A percentile compares a stretch with the other conserved stretches of the same genome.
Evolutionary conservation across 495 filamentous ascomycete genomes (phyloP).

Genomic region (Xylaria grammica): DNA sequence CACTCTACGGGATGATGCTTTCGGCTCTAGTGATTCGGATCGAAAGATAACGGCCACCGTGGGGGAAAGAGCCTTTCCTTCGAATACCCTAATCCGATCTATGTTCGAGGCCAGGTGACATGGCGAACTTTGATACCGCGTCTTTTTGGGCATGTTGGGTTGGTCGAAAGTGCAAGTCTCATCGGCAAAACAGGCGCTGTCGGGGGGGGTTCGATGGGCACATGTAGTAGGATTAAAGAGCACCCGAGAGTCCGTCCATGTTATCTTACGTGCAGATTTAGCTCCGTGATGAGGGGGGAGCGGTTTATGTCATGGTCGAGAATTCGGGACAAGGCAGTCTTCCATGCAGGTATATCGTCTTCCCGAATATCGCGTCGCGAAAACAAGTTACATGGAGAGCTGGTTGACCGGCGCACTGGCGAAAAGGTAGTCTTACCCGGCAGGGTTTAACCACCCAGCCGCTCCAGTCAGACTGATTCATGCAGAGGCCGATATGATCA

Average conservation of each 20-base stretch:
- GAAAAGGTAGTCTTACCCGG: background rate
- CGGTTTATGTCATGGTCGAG: slow-evolving; percentile 17
- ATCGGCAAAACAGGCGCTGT: background rate
- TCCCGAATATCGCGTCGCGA: slow-evolving; percentile 16
- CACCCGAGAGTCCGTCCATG: background rate
- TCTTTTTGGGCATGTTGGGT: too few species aligned
- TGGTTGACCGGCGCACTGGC: background rate
- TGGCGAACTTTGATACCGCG: background rate
- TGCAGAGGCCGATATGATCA: slow-evolving; percentile 21
- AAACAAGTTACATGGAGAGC: background rate
- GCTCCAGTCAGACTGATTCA: slow-evolving; percentile 17
- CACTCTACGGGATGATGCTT: background rate
- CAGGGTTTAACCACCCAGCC: slow-evolving; percentile 11
- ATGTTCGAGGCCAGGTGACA: background rate
- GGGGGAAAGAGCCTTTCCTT: background rate
- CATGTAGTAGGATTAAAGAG: background rate
- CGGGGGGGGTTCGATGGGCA: background rate
- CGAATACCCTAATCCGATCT: background rate
- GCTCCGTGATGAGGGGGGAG: background rate
- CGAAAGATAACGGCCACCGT: background rate
- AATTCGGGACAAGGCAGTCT: slow-evolving; percentile 10
- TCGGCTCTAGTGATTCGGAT: background rate
- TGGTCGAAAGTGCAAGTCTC: background rate
- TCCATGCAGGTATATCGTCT: slow-evolving; percentile 10
- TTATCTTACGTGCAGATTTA: slow-evolving; percentile 20